Evolutionary conservation across 257 asterid species (phyloP).

Genomic region (Solanum megistacrolobum): DNA sequence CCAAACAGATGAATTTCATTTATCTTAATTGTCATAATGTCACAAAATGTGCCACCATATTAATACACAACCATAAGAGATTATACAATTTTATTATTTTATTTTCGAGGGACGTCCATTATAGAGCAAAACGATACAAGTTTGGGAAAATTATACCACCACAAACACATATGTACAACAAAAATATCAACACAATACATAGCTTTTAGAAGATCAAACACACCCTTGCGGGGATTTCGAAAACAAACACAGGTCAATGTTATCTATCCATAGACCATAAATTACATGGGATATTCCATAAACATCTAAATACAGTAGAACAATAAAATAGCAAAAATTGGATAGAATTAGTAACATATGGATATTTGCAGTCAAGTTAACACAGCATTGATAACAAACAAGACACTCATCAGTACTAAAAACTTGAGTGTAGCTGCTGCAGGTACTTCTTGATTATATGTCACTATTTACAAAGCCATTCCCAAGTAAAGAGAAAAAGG

Average conservation of each 20-base stretch:
- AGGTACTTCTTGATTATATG: not conserved
- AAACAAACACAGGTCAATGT: not conserved
- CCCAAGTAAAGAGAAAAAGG: not conserved
- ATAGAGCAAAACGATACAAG: too few relatives aligned
- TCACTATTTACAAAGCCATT: not conserved
- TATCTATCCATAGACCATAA: not conserved
- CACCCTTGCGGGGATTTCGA: too few relatives aligned
- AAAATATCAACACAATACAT: not conserved
- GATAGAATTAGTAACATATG: not conserved
- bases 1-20: too few relatives aligned
- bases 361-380: not conserved
- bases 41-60: not conserved
- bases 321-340: not conserved
- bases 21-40: not conserved
- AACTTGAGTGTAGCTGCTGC: not conserved
- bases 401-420: not conserved
- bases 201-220: not conserved
- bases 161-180: too few relatives aligned
- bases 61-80: not conserved
- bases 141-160: too few relatives aligned
- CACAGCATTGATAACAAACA: not conserved
- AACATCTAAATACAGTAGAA: not conserved
- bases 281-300: not conserved
- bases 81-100: too few relatives aligned
- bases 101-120: too few relatives aligned